phyloP scores from a whole-genome alignment of 2,329 filamentous ascomycete genomes.

The Hyphodiscus sp. region DNA sequence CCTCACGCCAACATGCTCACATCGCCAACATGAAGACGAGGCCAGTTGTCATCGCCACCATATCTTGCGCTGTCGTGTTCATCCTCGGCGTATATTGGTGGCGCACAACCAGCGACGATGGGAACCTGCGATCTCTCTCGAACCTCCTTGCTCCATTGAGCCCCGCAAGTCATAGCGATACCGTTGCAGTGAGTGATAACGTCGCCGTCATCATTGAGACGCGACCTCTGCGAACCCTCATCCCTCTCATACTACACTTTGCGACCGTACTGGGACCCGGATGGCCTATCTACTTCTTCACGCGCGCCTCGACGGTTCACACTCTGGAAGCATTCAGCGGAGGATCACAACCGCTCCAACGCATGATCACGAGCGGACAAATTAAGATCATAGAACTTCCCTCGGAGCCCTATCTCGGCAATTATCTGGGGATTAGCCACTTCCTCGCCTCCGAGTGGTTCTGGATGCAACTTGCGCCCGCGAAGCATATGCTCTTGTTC shows the following conservation, averaged over 20 bases:
- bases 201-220: slow-evolving; percentile 31
- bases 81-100: background rate
- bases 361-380: slow-evolving; percentile 24
- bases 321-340: slow-evolving; percentile 1
- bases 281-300: slow-evolving; percentile 38
- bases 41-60: background rate
- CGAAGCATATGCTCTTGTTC: slow-evolving; percentile 47
- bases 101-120: background rate
- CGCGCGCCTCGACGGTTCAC: slow-evolving; percentile 13
- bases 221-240: slow-evolving; percentile 24
- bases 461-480: slow-evolving; percentile 42
- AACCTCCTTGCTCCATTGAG: background rate
- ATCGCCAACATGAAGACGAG: background rate
- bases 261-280: slow-evolving; percentile 33
- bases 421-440: slow-evolving; percentile 26
- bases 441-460: slow-evolving; percentile 42
- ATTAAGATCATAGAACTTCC: slow-evolving; percentile 34
- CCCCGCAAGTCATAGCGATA: background rate
- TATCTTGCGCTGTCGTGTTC: background rate
- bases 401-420: slow-evolving; percentile 26
- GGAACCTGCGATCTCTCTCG: background rate
- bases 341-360: slow-evolving; percentile 30
- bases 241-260: slow-evolving; percentile 33
- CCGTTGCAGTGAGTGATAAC: background rate
- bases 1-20: too few relatives aligned